Evolutionary conservation across 2,329 filamentous ascomycete genomes (phyloP).

Genomic region (Tolypocladium cylindrosporum): DNA sequence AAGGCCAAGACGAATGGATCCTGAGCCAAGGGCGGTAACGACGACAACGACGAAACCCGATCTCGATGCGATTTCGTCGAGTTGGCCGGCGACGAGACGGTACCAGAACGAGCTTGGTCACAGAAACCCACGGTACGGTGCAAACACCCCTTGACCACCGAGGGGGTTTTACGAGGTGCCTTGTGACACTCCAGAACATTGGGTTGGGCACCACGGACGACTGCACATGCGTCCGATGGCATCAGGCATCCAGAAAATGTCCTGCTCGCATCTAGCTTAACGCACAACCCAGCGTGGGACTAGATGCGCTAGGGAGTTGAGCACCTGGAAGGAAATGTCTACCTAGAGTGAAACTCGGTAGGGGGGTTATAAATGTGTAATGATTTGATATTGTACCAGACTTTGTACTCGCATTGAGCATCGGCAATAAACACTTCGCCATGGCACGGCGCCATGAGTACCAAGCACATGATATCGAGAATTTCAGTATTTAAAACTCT

Average conservation of each 20-base stretch:
- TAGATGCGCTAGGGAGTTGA: background rate
- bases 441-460: background rate
- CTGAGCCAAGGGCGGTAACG: background rate
- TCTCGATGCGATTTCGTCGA: background rate
- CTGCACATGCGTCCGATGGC: background rate
- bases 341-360: background rate
- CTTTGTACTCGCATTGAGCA: background rate
- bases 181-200: background rate
- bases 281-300: background rate
- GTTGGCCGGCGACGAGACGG: background rate
- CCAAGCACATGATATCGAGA: too few species aligned
- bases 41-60: background rate
- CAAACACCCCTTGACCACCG: background rate
- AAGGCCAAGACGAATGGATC: conserved; percentile 17
- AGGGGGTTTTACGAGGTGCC: background rate
- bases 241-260: background rate
- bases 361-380: background rate
- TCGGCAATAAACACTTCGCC: background rate
- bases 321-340: background rate
- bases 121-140: background rate
- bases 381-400: background rate
- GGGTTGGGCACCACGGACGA: background rate
- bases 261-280: background rate
- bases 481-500: too few species aligned
- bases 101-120: background rate